Evolutionary conservation across 345 rosid species (phyloP).

Genomic region (Eucalyptus microcorys): DNA sequence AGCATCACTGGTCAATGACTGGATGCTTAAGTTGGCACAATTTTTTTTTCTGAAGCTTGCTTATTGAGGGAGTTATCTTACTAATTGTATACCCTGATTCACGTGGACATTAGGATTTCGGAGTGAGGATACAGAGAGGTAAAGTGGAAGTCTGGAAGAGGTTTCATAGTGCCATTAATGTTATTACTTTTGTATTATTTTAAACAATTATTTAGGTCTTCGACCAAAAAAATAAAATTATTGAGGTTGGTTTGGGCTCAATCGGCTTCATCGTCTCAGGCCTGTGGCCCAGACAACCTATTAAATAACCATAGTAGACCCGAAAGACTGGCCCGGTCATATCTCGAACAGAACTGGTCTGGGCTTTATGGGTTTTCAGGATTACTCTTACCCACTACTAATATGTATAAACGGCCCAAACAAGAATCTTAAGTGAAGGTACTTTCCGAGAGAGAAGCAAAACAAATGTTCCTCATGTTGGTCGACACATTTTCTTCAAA

Average conservation of each 20-base stretch:
- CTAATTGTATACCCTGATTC: not conserved
- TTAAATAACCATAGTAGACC: not conserved
- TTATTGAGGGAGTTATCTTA: not conserved
- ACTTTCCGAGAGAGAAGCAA: not conserved
- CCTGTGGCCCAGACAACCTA: not conserved
- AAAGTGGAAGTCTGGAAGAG: not conserved
- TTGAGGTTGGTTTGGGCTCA: not conserved
- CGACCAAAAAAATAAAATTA: no score
- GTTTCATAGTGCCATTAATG: not conserved
- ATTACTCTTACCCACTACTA: not conserved
- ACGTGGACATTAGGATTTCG: not conserved
- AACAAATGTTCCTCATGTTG: not conserved
- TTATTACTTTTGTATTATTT: not conserved
- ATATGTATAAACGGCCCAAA: not conserved
- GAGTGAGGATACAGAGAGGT: not conserved
- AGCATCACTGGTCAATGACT: not conserved
- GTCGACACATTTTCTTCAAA: not conserved
- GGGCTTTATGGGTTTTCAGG: not conserved
- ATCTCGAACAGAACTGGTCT: not conserved
- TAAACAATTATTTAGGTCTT: not conserved
- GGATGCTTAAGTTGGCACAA: not conserved
- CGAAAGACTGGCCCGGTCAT: not conserved
- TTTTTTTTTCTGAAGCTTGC: not conserved
- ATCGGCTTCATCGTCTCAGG: not conserved
- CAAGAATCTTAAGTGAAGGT: not conserved